Conservation (phyloP, 805 yeast species). For the Candida michaelii region DNA sequence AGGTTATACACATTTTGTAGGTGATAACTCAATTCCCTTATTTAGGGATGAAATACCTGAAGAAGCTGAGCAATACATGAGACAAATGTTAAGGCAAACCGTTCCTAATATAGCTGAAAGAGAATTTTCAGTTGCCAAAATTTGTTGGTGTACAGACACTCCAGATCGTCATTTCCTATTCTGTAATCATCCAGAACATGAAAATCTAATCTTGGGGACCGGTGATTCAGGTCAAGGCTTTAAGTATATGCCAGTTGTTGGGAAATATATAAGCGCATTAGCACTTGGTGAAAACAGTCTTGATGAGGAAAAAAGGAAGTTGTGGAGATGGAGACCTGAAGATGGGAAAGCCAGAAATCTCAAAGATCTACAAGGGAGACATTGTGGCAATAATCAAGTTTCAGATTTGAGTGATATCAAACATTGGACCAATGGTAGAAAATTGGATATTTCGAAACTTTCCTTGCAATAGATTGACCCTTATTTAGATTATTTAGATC, state of each 20-base stretch:
- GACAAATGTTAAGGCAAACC: slow-evolving; percentile 3
- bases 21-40: slow-evolving; percentile 1
- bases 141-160: slow-evolving; percentile 37
- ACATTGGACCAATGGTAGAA: too few relatives aligned
- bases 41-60: slow-evolving; percentile 6
- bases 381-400: too few relatives aligned
- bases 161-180: slow-evolving; percentile 33
- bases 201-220: slow-evolving; percentile 30
- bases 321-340: neutral
- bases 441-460: too few relatives aligned
- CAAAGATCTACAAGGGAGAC: too few relatives aligned
- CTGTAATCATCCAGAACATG: slow-evolving; percentile 29
- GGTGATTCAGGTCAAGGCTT: slow-evolving; percentile 44
- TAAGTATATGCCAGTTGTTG: slow-evolving; percentile 36
- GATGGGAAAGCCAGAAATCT: too few relatives aligned
- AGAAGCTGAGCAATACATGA: neutral
- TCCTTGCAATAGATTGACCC: too few relatives aligned
- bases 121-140: slow-evolving; percentile 8
- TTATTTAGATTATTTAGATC: too few relatives aligned
- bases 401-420: too few relatives aligned
- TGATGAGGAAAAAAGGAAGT: neutral
- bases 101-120: slow-evolving; percentile 15
- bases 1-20: slow-evolving; percentile 7
- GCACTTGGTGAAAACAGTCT: too few relatives aligned
- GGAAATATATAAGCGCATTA: slow-evolving; percentile 15